Base-by-base conservation (phyloP, 106 monocot species). In the Agapanthus africanus region DNA sequence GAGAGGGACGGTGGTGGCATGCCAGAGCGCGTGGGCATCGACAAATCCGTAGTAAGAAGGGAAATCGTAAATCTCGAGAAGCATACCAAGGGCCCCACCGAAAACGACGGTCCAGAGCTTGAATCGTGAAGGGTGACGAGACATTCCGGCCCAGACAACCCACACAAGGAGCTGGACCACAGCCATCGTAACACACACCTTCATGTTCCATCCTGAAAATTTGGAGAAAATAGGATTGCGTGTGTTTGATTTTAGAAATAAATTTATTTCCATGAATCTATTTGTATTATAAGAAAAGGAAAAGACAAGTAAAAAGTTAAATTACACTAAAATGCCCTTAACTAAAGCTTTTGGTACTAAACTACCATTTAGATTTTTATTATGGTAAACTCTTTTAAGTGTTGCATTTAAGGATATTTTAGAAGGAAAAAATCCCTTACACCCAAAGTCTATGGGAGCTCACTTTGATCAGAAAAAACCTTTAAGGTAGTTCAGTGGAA, bases 21-120 rank as follows among this genome's bases (percentile, higher is more conserved):
- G 91, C 88, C 94, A 91, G 14, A 90, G 62, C 0, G 90, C 78
- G 51, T 90, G 91, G 19, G 94, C 94, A 66, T 95, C 94, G n/a
- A 76, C 70, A 46, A 83, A 91, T 23, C 90, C 88, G 7, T 77
- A 15, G 32, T 83, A 91, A 0, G 94, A 90, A 54, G 94, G 85
- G 74, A 90, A 91, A 52, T 90, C 94, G 23, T 85, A 91, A 23
- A 85, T 79, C 77, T 90, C 94, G 8, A 95, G 74, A 50, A 95
- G 83, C 80, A 90, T 77, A 7, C 82, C 85, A 21, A 85, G 74
- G 26, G 60, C 79, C 6, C 83, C 74, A 27, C 87, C 89, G 11
- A 93, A 40, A 1, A 85, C 80, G 3, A 81, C 83, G 0, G 73
- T 69, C 92, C 84, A 99, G 11, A 99, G 82, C 78, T 87, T 89